Evolutionary conservation across 768 basidiomycete genomes (phyloP), one percentile per base, ranked within the genome.

Genomic region (Russula olivacea): DNA sequence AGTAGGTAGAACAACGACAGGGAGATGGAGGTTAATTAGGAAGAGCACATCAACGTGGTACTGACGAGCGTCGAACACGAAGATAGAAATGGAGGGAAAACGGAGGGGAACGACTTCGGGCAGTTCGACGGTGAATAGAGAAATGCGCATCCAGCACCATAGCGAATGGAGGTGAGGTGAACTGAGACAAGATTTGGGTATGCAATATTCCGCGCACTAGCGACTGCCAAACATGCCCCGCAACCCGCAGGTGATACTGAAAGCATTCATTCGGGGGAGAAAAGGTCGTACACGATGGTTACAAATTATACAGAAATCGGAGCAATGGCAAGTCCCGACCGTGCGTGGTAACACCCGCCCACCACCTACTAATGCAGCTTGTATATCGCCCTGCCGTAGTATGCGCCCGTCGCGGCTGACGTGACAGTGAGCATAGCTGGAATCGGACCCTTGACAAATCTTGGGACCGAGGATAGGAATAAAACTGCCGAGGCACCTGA

Each of bases 401-500:
- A 91, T 48, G 79, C 66, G 10, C 83, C 86, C 9, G 86, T 73
- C 43, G 76, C 74, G 2, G 84, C 78, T 7, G 87, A 83, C 10
- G 87, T 82, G 43, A 83, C 69, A 11, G 87, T 78, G 28, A 91
- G 75, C 49, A 82, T 64, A 7, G 76, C 74, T 11, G 89, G 89
- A 3, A 91, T 78, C 4, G 89, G 88, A 2, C 87, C 88, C 71
- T 89, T 90, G 36, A 79, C 69, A 55, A 83, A 72, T 49, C 89
- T 82, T 4, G 89, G 89, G 48, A 86, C 68, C 11, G 89, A 90
- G 3, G 89, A 89, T 21, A 88, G 72, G 59, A 90, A 74, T 30
- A 91, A 79, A 3, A 91, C 68, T 9, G 84, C 84, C 48, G 89
- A 91, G 5, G 89, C 87, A 70, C 85, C 89, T 89, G 65, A 25